These are phyloP conservation scores for Pythium scleroteichum DNA, from an alignment of 352 stramenopile species.

Conservation along the genomic window DNA sequence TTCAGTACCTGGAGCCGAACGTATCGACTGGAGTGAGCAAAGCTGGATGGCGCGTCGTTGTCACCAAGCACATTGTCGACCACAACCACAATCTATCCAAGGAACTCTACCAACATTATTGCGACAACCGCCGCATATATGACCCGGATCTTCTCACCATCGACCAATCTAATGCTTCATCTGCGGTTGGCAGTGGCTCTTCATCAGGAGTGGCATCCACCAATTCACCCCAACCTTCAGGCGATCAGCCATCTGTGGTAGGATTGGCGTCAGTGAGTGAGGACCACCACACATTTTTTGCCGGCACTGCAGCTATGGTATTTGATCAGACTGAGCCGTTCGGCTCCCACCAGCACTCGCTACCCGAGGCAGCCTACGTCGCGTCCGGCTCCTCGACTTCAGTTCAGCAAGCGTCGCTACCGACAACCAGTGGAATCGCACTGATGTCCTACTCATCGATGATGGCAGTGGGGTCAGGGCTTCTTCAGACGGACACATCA, in stretches of 20 bases:
- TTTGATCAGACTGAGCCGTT: conserved; percentile 23
- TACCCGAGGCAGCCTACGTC: conserved; percentile 19
- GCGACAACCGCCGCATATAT: conserved; percentile 79
- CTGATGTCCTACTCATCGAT: conserved; percentile 11
- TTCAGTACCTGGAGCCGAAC: conserved; percentile 43
- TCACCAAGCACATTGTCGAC: conserved; percentile 74
- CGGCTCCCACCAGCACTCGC: conserved; percentile 10
- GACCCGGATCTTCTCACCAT: conserved; percentile 69
- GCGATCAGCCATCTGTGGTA: not conserved
- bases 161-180: conserved; percentile 29
- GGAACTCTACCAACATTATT: conserved; percentile 73
- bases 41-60: conserved; percentile 60
- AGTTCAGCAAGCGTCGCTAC: conserved; percentile 7
- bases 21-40: not conserved
- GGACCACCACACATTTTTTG: not conserved
- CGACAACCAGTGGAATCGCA: conserved; percentile 10
- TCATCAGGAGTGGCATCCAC: not conserved
- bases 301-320: not conserved
- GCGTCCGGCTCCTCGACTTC: not conserved
- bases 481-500: not conserved
- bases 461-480: not conserved
- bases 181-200: not conserved
- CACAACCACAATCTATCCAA: conserved; percentile 84
- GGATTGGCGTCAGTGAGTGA: not conserved
- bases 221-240: not conserved